These are phyloP conservation scores for Rhodotorula sp. DNA, from an alignment of 1,284 basidiomycete species.

Conservation along the genomic window DNA sequence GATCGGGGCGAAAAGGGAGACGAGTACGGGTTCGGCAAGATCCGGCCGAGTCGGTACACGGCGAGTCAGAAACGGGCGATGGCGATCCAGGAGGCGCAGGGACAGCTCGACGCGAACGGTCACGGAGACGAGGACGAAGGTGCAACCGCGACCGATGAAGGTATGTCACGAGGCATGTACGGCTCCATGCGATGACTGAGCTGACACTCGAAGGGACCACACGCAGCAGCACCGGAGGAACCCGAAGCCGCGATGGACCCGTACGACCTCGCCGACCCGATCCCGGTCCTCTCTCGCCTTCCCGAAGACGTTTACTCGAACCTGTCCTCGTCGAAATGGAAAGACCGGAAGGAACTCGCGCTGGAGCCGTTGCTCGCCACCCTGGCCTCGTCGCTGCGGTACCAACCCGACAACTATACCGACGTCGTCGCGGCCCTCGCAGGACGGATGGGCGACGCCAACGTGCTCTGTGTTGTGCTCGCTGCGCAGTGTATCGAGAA, in stretches of 20 bases:
- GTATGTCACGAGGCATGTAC: constrained; percentile 4
- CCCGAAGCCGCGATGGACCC: constrained; percentile 60
- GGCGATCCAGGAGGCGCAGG: constrained; percentile 42
- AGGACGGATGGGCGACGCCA: constrained; percentile 81
- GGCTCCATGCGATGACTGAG: neutral
- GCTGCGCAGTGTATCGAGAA: constrained; percentile 83
- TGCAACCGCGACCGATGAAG: constrained; percentile 28
- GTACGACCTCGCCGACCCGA: constrained; percentile 75
- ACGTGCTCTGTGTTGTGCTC: constrained; percentile 90
- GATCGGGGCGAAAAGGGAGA: constrained; percentile 63
- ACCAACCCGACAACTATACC: constrained; percentile 71
- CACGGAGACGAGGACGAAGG: constrained; percentile 50
- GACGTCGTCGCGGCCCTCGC: constrained; percentile 75
- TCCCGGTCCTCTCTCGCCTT: constrained; percentile 72
- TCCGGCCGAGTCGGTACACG: constrained; percentile 77
- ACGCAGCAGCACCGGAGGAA: constrained; percentile 49
- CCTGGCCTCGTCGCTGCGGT: constrained; percentile 61
- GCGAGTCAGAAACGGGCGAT: constrained; percentile 70
- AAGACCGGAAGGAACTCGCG: constrained; percentile 84
- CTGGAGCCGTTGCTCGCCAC: constrained; percentile 78
- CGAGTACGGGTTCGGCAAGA: constrained; percentile 69
- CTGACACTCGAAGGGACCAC: constrained; percentile 4
- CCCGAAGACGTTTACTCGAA: constrained; percentile 70
- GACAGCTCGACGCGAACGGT: constrained; percentile 28
- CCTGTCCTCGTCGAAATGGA: constrained; percentile 92